phyloP scores from a whole-genome alignment of 345 rosid genomes.

The Diplotaxis tenuifolia region DNA sequence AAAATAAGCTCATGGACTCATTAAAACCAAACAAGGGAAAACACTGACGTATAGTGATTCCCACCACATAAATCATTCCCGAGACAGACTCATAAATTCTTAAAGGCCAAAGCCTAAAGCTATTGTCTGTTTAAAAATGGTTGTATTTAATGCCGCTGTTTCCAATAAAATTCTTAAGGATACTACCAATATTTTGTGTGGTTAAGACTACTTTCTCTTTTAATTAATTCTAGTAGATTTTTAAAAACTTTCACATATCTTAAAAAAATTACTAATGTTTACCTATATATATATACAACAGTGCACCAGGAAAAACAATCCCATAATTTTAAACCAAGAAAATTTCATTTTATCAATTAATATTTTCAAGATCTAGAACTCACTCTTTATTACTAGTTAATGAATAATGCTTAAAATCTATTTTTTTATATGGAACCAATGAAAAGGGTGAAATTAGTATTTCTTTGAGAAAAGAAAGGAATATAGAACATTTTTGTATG shows the following conservation, averaged over 20 bases:
- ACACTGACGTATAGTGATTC: conserved; percentile 7
- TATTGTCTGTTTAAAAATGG: conserved; percentile 9
- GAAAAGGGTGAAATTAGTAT: not conserved
- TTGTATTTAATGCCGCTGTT: not conserved
- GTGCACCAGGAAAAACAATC: too few relatives aligned
- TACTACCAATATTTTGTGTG: not conserved
- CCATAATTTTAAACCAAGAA: not conserved
- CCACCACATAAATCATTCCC: conserved; percentile 28
- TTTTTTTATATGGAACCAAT: not conserved
- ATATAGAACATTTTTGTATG: conserved; percentile 7
- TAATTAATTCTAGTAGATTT: not conserved
- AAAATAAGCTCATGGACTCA: not conserved
- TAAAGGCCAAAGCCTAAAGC: conserved; percentile 16
- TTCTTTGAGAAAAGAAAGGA: not conserved
- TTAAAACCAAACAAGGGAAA: not conserved
- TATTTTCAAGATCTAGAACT: not conserved
- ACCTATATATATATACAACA: too few relatives aligned
- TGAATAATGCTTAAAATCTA: not conserved
- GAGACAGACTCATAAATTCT: conserved; percentile 8
- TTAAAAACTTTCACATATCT: not conserved
- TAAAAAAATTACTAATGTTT: not conserved
- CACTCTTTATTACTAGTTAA: not conserved
- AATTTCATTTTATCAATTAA: not conserved
- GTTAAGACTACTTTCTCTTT: not conserved
- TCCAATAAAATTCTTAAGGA: not conserved